These are phyloP conservation scores for Coniella vitis DNA, from an alignment of 2,329 filamentous ascomycete species.

Conservation along the genomic window DNA sequence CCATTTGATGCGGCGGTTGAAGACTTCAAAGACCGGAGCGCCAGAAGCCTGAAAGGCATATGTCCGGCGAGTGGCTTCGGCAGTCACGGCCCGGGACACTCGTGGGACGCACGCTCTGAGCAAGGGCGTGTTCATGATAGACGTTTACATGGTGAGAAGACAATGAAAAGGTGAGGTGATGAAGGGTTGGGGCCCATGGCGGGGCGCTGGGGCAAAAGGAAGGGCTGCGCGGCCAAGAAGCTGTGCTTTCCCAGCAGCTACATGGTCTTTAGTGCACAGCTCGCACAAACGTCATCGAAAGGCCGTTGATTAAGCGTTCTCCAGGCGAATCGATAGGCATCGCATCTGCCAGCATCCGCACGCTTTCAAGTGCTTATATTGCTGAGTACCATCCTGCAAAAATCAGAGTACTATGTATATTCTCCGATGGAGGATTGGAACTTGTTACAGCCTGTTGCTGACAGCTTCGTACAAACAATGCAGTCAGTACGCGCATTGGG, in stretches of 20 bases:
- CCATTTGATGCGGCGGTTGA: constrained; percentile 83
- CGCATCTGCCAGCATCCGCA: background rate
- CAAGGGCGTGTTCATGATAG: constrained; percentile 12
- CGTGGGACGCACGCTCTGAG: constrained; percentile 9
- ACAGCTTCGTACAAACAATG: too few relatives aligned
- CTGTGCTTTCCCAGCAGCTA: background rate
- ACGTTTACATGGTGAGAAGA: constrained; percentile 7
- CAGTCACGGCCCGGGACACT: background rate
- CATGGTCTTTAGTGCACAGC: too few relatives aligned
- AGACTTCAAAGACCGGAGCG: constrained; percentile 77
- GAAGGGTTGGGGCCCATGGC: constrained; percentile 1
- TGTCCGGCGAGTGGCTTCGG: constrained; percentile 33
- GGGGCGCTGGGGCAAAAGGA: background rate
- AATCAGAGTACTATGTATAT: too few relatives aligned
- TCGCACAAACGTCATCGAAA: background rate
- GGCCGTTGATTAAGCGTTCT: background rate
- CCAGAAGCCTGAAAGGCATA: constrained; percentile 78
- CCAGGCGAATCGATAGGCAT: background rate
- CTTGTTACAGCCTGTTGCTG: too few relatives aligned
- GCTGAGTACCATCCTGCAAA: too few relatives aligned
- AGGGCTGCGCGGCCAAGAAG: background rate
- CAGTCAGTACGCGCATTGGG: too few relatives aligned
- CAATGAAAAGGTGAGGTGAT: background rate
- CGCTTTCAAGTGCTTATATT: too few relatives aligned
- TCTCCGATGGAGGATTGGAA: too few relatives aligned